Percentiles rank a stretch among this genome's conserved stretches.
These are phyloP conservation scores for Moelleriella libera DNA, from an alignment of 2,329 filamentous ascomycete species.

Conservation along the genomic window DNA sequence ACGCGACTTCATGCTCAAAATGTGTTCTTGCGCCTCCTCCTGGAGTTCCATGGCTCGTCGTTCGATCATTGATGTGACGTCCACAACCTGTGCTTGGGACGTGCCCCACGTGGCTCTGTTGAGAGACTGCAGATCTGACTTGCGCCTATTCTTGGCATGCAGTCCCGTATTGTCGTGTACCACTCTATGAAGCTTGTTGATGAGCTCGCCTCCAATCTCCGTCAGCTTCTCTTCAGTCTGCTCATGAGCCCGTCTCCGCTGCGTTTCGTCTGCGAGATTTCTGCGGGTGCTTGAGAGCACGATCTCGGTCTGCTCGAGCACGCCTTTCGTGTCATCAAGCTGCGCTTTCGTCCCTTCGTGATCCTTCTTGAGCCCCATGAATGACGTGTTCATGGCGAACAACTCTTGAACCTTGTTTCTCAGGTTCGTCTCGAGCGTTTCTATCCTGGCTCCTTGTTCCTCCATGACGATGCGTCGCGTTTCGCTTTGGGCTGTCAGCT, in stretches of 20 bases:
- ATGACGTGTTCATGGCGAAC: constrained; percentile 71
- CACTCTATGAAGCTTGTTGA: constrained; percentile 64
- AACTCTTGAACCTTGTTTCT: constrained; percentile 91
- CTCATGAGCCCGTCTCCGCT: constrained; percentile 71
- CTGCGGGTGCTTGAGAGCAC: constrained; percentile 66
- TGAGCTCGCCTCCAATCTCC: constrained; percentile 58
- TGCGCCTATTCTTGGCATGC: constrained; percentile 74
- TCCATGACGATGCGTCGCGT: constrained; percentile 82
- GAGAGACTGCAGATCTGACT: constrained; percentile 65
- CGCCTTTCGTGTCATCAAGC: constrained; percentile 65
- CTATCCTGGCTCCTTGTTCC: constrained; percentile 83
- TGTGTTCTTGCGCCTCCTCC: constrained; percentile 54
- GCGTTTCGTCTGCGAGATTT: constrained; percentile 64
- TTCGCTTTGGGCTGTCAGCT: constrained; percentile 84
- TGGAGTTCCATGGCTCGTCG: constrained; percentile 60
- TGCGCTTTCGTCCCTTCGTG: constrained; percentile 61
- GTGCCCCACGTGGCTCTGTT: constrained; percentile 71
- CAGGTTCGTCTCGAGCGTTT: constrained; percentile 80
- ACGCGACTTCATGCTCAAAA: constrained; percentile 51
- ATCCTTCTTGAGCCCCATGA: constrained; percentile 80
- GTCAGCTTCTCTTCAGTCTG: constrained; percentile 68
- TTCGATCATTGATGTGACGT: constrained; percentile 68
- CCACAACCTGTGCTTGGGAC: constrained; percentile 60
- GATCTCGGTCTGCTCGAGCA: constrained; percentile 79
- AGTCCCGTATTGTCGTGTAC: constrained; percentile 70